Conservation (phyloP, 1,139 yeast species). For the Debaryomyces fabryi region DNA sequence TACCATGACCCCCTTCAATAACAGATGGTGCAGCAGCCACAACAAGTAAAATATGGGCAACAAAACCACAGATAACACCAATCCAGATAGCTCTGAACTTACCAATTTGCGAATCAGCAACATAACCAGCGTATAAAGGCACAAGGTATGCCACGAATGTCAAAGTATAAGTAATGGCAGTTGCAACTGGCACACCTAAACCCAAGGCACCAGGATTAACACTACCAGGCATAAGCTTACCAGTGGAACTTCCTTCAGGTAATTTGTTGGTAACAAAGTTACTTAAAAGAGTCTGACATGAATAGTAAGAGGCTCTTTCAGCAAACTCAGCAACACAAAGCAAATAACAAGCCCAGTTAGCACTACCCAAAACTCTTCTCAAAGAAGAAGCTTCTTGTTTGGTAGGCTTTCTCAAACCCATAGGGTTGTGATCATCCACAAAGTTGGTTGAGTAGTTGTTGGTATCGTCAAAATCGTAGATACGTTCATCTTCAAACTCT, state of each 20-base stretch:
- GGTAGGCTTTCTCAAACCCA: constrained; percentile 39
- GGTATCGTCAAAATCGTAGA: constrained; percentile 24
- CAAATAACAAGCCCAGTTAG: constrained; percentile 31
- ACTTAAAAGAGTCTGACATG: constrained; percentile 43
- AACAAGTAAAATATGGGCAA: constrained; percentile 32
- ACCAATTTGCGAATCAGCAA: constrained; percentile 46
- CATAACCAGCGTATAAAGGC: constrained; percentile 47
- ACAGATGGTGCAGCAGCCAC: constrained; percentile 45
- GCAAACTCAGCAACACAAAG: constrained; percentile 49
- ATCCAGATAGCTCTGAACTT: constrained; percentile 45
- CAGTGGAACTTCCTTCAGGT: constrained; percentile 52
- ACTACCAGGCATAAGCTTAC: constrained; percentile 40
- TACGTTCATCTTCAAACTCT: constrained; percentile 10
- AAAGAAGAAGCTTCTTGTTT: constrained; percentile 47
- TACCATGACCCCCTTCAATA: constrained; percentile 36
- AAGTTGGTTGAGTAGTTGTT: constrained; percentile 25
- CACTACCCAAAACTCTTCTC: constrained; percentile 39
- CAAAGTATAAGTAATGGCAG: constrained; percentile 41
- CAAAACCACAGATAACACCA: constrained; percentile 35
- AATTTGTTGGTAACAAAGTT: constrained; percentile 51
- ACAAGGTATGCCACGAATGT: constrained; percentile 46
- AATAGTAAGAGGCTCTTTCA: constrained; percentile 51
- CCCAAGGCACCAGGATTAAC: constrained; percentile 46
- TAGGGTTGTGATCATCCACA: constrained; percentile 36
- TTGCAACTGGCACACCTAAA: constrained; percentile 41